Evolutionary conservation across 78 protist species (phyloP).

Genomic region (Dictyostelium intermedium): DNA sequence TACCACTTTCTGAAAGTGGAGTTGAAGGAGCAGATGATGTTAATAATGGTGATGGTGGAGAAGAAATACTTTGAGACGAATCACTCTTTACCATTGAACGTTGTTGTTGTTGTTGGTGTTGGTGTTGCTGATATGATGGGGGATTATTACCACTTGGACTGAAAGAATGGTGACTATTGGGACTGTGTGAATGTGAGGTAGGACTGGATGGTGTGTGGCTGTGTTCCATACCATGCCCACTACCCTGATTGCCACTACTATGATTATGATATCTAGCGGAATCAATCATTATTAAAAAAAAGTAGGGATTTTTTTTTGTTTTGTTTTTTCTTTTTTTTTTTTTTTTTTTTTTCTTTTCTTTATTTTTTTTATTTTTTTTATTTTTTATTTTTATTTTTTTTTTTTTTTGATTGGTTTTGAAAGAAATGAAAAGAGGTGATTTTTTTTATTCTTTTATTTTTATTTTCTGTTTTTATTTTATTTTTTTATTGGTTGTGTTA

Average conservation of each 20-base stretch:
- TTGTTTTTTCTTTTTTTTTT: neutral
- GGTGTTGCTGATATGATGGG: neutral
- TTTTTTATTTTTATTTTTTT: neutral
- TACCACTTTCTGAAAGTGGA: neutral
- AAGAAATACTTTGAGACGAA: constrained; percentile 9
- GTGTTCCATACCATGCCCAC: neutral
- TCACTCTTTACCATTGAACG: constrained; percentile 7
- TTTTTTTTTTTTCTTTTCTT: neutral
- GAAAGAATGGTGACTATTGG: neutral
- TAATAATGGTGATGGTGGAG: neutral
- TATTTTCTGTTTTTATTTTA: too few relatives aligned
- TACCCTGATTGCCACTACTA: neutral
- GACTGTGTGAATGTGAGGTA: neutral
- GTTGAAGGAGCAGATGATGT: constrained; percentile 26
- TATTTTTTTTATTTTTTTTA: neutral
- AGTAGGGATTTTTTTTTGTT: neutral
- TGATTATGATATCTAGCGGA: neutral
- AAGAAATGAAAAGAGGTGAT: too few relatives aligned
- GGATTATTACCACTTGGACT: neutral
- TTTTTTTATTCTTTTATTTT: too few relatives aligned
- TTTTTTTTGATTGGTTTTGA: neutral
- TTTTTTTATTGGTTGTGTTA: too few relatives aligned
- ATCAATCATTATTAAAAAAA: neutral
- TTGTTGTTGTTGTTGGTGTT: neutral
- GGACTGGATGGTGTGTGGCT: neutral